Base-by-base conservation (phyloP, 2,329 filamentous ascomycete genomes). In the Clarireedia sp. region DNA sequence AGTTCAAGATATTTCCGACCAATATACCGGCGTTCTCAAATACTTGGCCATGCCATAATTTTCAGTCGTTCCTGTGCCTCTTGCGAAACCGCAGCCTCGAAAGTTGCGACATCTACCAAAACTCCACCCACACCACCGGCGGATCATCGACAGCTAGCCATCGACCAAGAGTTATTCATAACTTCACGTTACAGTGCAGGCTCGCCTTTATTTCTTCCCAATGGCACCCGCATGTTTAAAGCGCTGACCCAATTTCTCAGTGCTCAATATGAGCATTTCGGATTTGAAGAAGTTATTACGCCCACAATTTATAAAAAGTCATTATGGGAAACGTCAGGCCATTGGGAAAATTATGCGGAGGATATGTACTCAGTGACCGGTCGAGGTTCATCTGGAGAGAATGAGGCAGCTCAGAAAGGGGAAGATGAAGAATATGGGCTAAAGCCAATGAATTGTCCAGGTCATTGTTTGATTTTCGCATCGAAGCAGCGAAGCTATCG, bases 391-490 rank as follows among this genome's bases (percentile, higher is more conserved):
- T 57, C 55, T 3, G 63, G 62, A 9, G 60, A 65, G 43, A 64
- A 57, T 47, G 66, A 73, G 36, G 71, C 71, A 5, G 69, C 69
- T 2, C 75, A 81, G 58, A 60, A 70, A 7, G 77, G 75, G 19
- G 80, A 84, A 59, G 78, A 81, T 58, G 83, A 85, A 60, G 86
- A 88, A 59, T 95, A 89, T 70, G 89, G 88, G 17, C 74, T 95
- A 63, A 95, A 95, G 71, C 90, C 90, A 14, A 95, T 95, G 90
- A 95, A 95, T 68, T 95, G 90, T 68, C 90, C 90, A 0, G 90
- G 89, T 3, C 90, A 95, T 70, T 95, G 89, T 68, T 75, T 95
- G 60, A 80, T 95, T 59, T 95, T 95, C 68, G 85, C 81, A 58
- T 85, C 85, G 47, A 80, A 85, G 61, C 78, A 79, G 56, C 82